These are phyloP conservation scores for Amanita pseudoporphyria DNA, from an alignment of 768 basidiomycete genomes.

Conservation along the genomic window DNA sequence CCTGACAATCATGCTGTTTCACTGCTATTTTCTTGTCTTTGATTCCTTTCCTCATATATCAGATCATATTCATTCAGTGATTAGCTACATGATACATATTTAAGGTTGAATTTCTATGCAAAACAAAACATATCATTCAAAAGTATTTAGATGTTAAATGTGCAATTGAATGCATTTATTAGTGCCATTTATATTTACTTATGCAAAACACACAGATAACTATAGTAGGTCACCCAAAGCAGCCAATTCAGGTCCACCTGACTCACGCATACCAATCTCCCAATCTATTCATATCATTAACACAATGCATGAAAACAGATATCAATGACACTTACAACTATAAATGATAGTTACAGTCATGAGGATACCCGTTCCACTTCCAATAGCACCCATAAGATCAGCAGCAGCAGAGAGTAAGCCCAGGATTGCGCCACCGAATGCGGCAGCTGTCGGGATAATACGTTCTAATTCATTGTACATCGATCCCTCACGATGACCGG, in stretches of 20 bases:
- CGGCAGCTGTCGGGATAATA: conserved; percentile 95
- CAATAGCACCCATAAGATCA: conserved; percentile 93
- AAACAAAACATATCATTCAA: too few species aligned
- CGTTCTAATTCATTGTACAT: conserved; percentile 99
- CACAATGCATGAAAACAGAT: conserved; percentile 2
- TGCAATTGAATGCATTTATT: too few species aligned
- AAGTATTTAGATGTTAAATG: too few species aligned
- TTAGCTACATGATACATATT: too few species aligned
- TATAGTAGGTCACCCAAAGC: conserved; percentile 71
- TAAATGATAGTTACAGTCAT: conserved; percentile 99
- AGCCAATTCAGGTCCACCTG: conserved; percentile 75
- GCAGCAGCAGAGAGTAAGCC: conserved; percentile 86
- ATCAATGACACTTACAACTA: conserved; percentile 48
- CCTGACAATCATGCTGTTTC: too few species aligned
- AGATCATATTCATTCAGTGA: too few species aligned
- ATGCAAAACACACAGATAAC: neutral
- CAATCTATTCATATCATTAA: conserved; percentile 46
- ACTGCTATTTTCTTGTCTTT: too few species aligned
- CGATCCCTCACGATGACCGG: conserved; percentile 88
- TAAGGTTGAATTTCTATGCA: too few species aligned
- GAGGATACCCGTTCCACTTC: conserved; percentile 90
- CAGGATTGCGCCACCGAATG: conserved; percentile 95
- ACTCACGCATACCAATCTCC: conserved; percentile 91
- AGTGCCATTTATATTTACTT: neutral
- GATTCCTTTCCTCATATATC: too few species aligned